A percentile compares a stretch with the other conserved stretches of the same genome.
Evolutionary conservation across 768 basidiomycete species (phyloP).

Genomic region (Suillus subalutaceus): DNA sequence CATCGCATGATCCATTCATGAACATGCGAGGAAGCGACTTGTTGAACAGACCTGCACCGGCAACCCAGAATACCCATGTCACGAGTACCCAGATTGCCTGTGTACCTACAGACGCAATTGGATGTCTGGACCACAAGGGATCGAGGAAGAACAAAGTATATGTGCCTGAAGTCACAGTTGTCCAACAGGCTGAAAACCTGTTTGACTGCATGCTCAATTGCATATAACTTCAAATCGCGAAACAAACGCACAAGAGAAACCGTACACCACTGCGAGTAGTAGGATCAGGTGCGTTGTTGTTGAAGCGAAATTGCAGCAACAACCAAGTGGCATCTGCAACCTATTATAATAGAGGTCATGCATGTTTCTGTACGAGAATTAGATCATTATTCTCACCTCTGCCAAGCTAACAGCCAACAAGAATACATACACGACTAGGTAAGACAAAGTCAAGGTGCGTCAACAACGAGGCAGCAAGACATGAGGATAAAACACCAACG

Average conservation of each 20-base stretch:
- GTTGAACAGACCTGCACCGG: conserved; percentile 56
- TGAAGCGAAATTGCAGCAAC: conserved; percentile 55
- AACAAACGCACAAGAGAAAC: conserved; percentile 49
- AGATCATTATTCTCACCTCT: conserved; percentile 37
- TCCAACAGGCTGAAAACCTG: conserved; percentile 67
- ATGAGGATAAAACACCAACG: conserved; percentile 36
- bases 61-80: conserved; percentile 65
- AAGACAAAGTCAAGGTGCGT: conserved; percentile 9
- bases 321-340: conserved; percentile 61
- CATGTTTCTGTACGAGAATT: not conserved
- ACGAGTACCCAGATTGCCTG: conserved; percentile 61
- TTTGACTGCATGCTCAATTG: conserved; percentile 12
- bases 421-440: conserved; percentile 52
- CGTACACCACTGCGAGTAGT: conserved; percentile 46
- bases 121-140: conserved; percentile 55
- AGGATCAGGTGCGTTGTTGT: conserved; percentile 53
- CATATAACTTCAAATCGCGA: not conserved
- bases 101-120: conserved; percentile 57
- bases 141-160: conserved; percentile 65
- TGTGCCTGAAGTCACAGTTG: conserved; percentile 51
- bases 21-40: conserved; percentile 50
- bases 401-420: conserved; percentile 51
- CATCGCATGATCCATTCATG: conserved; percentile 42
- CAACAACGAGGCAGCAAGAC: conserved; percentile 20
- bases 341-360: conserved; percentile 31